phyloP scores from a whole-genome alignment of 2,329 filamentous ascomycete genomes.

The Chaetothyriales sp. region DNA sequence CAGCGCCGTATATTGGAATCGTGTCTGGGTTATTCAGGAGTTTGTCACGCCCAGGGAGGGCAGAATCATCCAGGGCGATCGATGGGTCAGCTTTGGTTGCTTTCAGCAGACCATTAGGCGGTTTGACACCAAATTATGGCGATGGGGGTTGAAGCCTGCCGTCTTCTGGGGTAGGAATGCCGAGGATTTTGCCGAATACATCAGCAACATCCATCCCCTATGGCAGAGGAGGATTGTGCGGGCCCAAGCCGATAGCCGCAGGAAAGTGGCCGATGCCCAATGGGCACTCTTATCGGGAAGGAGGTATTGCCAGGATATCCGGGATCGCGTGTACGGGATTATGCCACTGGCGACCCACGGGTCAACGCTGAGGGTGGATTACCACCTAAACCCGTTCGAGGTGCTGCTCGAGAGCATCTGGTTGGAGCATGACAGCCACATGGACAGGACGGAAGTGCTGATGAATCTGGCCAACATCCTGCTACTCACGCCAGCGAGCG shows the following conservation, averaged over 20 bases:
- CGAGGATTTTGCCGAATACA: background rate
- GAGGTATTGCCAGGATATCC: background rate
- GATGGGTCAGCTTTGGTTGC: background rate
- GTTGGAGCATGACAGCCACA: background rate
- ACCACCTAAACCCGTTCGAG: background rate
- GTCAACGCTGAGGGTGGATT: background rate
- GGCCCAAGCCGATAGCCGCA: background rate
- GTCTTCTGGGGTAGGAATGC: background rate
- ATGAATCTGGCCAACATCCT: slow-evolving; percentile 2
- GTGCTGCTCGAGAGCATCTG: slow-evolving; percentile 1
- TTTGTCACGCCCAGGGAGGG: background rate
- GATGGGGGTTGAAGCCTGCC: background rate
- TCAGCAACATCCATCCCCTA: background rate
- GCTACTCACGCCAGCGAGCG: background rate
- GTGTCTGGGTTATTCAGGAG: slow-evolving; percentile 1
- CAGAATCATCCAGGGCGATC: background rate
- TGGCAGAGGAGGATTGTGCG: background rate
- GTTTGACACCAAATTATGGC: background rate
- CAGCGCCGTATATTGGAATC: background rate
- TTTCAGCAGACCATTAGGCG: background rate
- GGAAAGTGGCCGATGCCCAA: background rate
- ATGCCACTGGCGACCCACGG: background rate
- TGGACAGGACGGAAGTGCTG: background rate
- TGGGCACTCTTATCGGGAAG: background rate
- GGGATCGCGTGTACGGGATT: slow-evolving; percentile 1